Base-by-base conservation (phyloP, 2,329 filamentous ascomycete genomes). In the Taxawa tesnikishii region DNA sequence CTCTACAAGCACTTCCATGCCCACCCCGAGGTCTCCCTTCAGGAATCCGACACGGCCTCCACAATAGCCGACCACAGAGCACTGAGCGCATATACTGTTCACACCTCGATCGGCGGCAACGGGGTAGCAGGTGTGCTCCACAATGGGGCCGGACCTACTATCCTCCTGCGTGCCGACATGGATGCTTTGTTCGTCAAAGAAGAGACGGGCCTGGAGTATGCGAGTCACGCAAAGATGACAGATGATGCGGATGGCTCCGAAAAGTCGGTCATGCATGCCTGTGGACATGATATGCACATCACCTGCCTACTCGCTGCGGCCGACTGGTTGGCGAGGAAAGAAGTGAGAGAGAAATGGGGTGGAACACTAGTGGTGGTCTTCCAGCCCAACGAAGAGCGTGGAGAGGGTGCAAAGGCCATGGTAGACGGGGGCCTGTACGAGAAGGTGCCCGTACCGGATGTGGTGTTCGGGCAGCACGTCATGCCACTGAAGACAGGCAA, bases 211-310 rank as follows among this genome's bases (percentile, higher is more conserved):
- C 49, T 79, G 0, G 44, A 54, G 0, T 79, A 77, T 44, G 65
- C 71, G 0, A 74, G 70, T 44, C 65, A 45, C 9, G 56, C 42
- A 38, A 48, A 42, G 6, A 58, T 60, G 45, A 54, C 53, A 17
- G 62, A 67, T 39, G 50, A 54, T 14, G 36, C 48, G 3, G 59
- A 68, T 6, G 70, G 69, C 0, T 47, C 56, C 0, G 54, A 61
- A 33, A 65, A 65, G 32, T 67, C 69, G 0, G 68, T 75, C 0
- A 79, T 80, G 75, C 76, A 80, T 49, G 75, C 74, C 14, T 80
- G 75, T 47, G 76, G 75, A 0, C 75, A 80, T 43, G 74, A 78
- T 41, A 70, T 76, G 57, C 75, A 81, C 46, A 68, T 79, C 15
- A 62, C 70, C 0, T 56, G 58, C 18, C 55, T 79, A 3, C 57